A percentile compares a stretch with the other conserved stretches of the same genome.
Evolutionary conservation across 2,329 filamentous ascomycete genomes (phyloP).

Genomic region (Pseudocercospora crystallina): DNA sequence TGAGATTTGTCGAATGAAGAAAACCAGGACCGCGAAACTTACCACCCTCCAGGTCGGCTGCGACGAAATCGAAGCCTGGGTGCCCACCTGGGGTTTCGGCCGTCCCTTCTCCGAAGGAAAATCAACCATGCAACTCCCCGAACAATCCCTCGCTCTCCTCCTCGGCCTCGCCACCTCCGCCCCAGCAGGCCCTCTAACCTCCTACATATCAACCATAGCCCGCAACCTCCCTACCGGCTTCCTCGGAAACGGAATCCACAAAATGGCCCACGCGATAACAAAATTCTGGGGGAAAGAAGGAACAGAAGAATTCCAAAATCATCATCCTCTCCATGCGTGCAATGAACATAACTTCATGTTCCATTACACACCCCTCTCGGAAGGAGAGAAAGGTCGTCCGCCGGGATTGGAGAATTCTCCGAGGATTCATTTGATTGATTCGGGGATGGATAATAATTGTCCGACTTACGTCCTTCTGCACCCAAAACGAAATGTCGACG

Average conservation of each 20-base stretch:
- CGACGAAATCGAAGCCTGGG: slow-evolving; percentile 38
- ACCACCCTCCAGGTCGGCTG: slow-evolving; percentile 19
- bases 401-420: slow-evolving; percentile 36
- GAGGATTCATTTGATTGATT: slow-evolving; percentile 37
- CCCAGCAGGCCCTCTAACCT: slow-evolving; percentile 35
- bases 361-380: slow-evolving; percentile 26
- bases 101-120: slow-evolving; percentile 35
- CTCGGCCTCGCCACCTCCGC: slow-evolving; percentile 36
- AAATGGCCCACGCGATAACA: slow-evolving; percentile 26
- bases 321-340: slow-evolving; percentile 37
- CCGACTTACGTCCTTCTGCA: slow-evolving; percentile 33
- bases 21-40: too few relatives aligned
- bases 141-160: slow-evolving; percentile 36
- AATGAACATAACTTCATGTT: slow-evolving; percentile 36
- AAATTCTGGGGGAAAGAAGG: slow-evolving; percentile 37
- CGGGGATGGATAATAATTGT: slow-evolving; percentile 40
- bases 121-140: slow-evolving; percentile 34
- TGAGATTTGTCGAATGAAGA: slow-evolving; percentile 3
- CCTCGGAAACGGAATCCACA: slow-evolving; percentile 32
- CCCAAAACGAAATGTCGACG: slow-evolving; percentile 29
- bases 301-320: slow-evolving; percentile 36
- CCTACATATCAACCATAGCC: slow-evolving; percentile 35
- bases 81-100: slow-evolving; percentile 39
- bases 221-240: slow-evolving; percentile 33
- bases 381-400: slow-evolving; percentile 23